Evolutionary conservation across 73 alveolate genomes (phyloP), one percentile per base, ranked within the genome.

Genomic region (Breviolum minutum): DNA sequence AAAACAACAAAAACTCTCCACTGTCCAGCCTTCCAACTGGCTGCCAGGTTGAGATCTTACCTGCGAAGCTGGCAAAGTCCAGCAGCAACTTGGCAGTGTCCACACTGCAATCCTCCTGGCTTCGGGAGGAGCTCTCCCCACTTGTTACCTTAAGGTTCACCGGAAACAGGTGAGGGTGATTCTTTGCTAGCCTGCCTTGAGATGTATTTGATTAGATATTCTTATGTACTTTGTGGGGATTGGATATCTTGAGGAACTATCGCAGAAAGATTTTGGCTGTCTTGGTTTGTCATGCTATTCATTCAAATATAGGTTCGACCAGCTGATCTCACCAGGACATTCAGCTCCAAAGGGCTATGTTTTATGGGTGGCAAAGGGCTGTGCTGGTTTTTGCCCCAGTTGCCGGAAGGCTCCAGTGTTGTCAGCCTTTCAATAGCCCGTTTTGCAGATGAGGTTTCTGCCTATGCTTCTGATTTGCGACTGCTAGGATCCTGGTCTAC

Each of bases 361-460:
- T 86, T 6, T 86, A 26, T 16, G 94, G 64, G 14, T 86, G 94
- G 94, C 94, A 63, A 8, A 63, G 26, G 80, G 94, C 94, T n/a
- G 94, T 63, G 66, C 63, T 86, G 64, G 93, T n/a, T 14, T 11
- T n/a, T 27, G 54, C 76, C 93, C n/a, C 61, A 83, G 54, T 29
- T 20, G 27, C 61, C 4, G 48, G 14, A 8, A 22, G 29, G n/a
- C 13, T 73, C 61, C 3, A 8, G 87, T 62, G 64, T 17, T 14
- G 77, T 68, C 77, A 68, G 54, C 82, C 27, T 8, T 19, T 40
- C 54, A 54, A 24, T 73, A 40, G 60, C 29, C 13, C 17, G 13
- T 13, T 30, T 32, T 14, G 24, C 26, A 20, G 90, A 71, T 48
- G 16, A 84, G 93, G 94, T 63, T 20, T 61, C 63, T 8, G 94